Evolutionary conservation across 1,284 basidiomycete genomes (phyloP).

Genomic region (Rhodofomes roseus): DNA sequence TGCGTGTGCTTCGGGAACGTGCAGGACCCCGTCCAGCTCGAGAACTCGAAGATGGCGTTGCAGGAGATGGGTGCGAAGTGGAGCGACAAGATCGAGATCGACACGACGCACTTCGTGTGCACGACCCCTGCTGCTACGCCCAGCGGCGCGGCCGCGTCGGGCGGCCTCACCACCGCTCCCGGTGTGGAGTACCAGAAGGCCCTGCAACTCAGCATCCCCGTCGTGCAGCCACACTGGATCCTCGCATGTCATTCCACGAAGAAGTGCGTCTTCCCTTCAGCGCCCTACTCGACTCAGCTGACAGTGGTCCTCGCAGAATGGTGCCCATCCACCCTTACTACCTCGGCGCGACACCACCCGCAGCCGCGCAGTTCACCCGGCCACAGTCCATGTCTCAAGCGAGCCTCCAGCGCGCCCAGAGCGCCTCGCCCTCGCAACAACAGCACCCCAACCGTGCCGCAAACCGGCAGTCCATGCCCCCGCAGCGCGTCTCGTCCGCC

Average conservation of each 20-base stretch:
- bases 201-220: conserved; percentile 83
- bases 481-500: conserved; percentile 36
- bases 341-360: conserved; percentile 61
- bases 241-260: conserved; percentile 80
- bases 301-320: conserved; percentile 55
- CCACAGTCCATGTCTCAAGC: conserved; percentile 79
- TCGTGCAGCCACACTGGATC: conserved; percentile 90
- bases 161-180: conserved; percentile 49
- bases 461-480: conserved; percentile 61
- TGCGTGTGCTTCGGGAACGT: conserved; percentile 90
- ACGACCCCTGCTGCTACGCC: conserved; percentile 77
- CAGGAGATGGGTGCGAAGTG: conserved; percentile 83
- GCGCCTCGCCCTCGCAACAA: conserved; percentile 28
- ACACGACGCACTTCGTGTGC: conserved; percentile 95
- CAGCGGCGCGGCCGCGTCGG: conserved; percentile 52
- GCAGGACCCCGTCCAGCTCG: conserved; percentile 69
- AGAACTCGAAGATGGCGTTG: conserved; percentile 76
- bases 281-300: not conserved
- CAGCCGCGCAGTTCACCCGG: conserved; percentile 44
- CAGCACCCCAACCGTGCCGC: conserved; percentile 26
- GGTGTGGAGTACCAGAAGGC: conserved; percentile 90
- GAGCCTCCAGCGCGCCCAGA: conserved; percentile 44
- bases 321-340: conserved; percentile 82
- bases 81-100: conserved; percentile 92
- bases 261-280: conserved; percentile 48